Base-by-base conservation (phyloP, 2,329 filamentous ascomycete genomes). In the Xylaria hypoxylon region DNA sequence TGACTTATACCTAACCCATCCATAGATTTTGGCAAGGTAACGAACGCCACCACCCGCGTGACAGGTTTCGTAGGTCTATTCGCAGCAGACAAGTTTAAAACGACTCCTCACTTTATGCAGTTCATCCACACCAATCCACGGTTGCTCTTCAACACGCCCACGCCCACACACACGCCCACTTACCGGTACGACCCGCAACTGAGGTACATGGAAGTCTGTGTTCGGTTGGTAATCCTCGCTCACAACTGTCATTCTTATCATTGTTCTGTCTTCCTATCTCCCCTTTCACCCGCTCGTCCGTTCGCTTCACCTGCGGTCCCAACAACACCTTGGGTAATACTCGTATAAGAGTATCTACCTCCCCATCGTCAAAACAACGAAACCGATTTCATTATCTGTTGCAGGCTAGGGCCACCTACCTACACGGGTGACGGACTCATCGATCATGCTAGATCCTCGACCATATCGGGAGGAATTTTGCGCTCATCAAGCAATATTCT, bases 381-480 rank as follows among this genome's bases (percentile, higher is more conserved):
- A 59, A 13, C 57, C 35, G 38, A 31, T 51, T n/a, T 38, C 26
- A 62, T 58, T 61, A 31, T 63, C 40, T 55, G 51, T 62, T 53
- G 63, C 59, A 64, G 56, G 55, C 67, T 62, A 48, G 51, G 22
- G 40, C 40, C 55, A 31, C 52, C 62, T 60, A 62, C 55, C 42
- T 65, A 48, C 50, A 51, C 48, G 47, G 50, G 38, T 58, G 57
- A 65, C 59, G 33, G 58, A 72, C 70, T 68, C 71, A 67, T 71
- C 67, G 73, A 75, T 73, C 71, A 75, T 75, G 73, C 71, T 70
- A 69, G 71, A 70, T 68, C 70, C 71, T 72, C 72, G 70, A 72
- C 67, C 65, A 60, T 68, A 68, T 69, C 66, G 68, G 68, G 70
- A 75, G 69, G 73, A 73, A 74, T 74, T 72, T 73, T 71, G 71